A percentile compares a stretch with the other conserved stretches of the same genome.
phyloP scores from a whole-genome alignment of 805 yeast genomes.

The Yarrowia sp. region DNA sequence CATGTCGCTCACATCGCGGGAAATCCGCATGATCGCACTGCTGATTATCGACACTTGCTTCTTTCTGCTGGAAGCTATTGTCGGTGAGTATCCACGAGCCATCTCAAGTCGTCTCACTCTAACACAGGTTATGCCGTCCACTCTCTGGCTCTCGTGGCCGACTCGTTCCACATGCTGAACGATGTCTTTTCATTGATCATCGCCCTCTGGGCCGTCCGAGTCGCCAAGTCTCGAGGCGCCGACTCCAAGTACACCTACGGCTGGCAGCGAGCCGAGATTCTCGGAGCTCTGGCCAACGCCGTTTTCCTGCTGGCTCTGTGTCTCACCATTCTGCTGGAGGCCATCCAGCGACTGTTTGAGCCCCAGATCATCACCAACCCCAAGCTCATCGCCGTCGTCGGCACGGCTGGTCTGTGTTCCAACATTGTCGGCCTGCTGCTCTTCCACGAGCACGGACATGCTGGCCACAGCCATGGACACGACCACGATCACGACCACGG shows the following conservation, averaged over 20 bases:
- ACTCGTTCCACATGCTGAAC: conserved; percentile 95
- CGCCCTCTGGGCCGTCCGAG: conserved; percentile 95
- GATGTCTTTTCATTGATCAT: conserved; percentile 86
- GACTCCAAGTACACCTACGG: conserved; percentile 93
- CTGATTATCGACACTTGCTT: conserved; percentile 74
- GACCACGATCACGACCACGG: conserved; percentile 35
- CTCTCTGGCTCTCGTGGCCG: conserved; percentile 92
- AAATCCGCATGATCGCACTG: conserved; percentile 53
- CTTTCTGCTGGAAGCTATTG: conserved; percentile 78
- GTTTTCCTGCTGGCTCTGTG: conserved; percentile 90
- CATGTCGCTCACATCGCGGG: conserved; percentile 21
- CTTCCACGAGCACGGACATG: conserved; percentile 84
- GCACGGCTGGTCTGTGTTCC: conserved; percentile 76
- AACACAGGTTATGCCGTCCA: conserved; percentile 69
- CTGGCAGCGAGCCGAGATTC: conserved; percentile 95
- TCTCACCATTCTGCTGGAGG: conserved; percentile 87
- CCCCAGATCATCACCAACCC: conserved; percentile 82
- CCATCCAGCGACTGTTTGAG: conserved; percentile 79
- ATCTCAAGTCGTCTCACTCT: background rate
- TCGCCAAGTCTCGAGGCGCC: conserved; percentile 75
- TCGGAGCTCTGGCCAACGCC: conserved; percentile 92
- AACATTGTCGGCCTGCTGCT: conserved; percentile 79
- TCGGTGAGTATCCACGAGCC: conserved; percentile 47
- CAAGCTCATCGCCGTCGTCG: conserved; percentile 76
- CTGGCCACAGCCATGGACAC: conserved; percentile 51